A percentile compares a stretch with the other conserved stretches of the same genome.
phyloP scores from a whole-genome alignment of 257 asterid genomes.

The Paulownia fortunei region DNA sequence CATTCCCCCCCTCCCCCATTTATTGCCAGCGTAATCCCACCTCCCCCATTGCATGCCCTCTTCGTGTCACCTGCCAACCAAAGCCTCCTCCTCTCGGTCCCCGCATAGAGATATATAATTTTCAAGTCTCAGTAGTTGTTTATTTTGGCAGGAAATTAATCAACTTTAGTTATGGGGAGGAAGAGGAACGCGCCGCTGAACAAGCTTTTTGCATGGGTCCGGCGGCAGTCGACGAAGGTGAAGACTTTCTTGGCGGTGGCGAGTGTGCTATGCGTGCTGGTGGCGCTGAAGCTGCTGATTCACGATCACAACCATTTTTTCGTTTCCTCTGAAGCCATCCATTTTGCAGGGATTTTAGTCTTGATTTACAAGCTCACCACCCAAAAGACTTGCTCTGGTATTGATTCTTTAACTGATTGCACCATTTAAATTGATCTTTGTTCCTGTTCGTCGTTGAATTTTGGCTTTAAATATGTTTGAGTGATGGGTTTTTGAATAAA shows the following conservation, averaged over 20 bases:
- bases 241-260: slow-evolving; percentile 58
- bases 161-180: slow-evolving; percentile 58
- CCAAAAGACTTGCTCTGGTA: slow-evolving; percentile 83
- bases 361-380: slow-evolving; percentile 80
- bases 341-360: slow-evolving; percentile 71
- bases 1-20: background rate
- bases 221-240: slow-evolving; percentile 77
- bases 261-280: slow-evolving; percentile 44
- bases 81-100: background rate
- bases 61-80: slow-evolving; percentile 41
- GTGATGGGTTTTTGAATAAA: background rate
- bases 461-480: background rate
- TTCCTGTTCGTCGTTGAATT: background rate
- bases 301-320: slow-evolving; percentile 64
- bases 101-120: background rate
- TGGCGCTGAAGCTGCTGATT: slow-evolving; percentile 65
- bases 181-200: slow-evolving; percentile 66
- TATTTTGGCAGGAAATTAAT: background rate
- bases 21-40: slow-evolving; percentile 27
- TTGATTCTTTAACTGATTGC: background rate
- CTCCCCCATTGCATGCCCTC: slow-evolving; percentile 44
- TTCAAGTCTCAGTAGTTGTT: background rate
- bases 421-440: background rate
- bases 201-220: slow-evolving; percentile 74
- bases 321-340: slow-evolving; percentile 66